Percentiles rank a stretch among this genome's conserved stretches.
These are phyloP conservation scores for Polychytrium aggregatum DNA, from an alignment of 192 early-diverging fungal species.

Conservation along the genomic window DNA sequence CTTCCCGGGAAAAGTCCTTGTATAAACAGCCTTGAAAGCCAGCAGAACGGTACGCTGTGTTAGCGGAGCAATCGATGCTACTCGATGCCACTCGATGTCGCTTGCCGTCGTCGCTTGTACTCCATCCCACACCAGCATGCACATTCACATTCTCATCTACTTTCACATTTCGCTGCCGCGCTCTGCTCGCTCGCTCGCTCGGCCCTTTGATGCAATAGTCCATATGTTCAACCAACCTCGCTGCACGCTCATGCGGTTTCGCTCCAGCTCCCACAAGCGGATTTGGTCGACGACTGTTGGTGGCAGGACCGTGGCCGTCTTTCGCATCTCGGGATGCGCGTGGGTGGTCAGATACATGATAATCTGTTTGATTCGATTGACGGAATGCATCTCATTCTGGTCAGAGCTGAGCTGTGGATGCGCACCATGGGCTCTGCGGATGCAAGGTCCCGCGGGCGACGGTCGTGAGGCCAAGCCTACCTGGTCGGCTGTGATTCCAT, in stretches of 20 bases:
- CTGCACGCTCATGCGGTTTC: conserved; percentile 53
- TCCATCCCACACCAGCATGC: too few species aligned
- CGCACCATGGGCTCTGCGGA: too few species aligned
- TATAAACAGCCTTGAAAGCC: conserved; percentile 50
- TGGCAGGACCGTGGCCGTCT: conserved; percentile 65
- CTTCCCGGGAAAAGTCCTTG: conserved; percentile 54
- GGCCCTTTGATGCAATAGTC: background rate
- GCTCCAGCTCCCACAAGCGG: conserved; percentile 90
- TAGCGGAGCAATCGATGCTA: background rate
- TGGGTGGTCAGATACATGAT: conserved; percentile 80
- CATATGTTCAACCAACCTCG: conserved; percentile 13
- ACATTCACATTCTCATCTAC: too few species aligned
- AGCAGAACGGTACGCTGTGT: background rate
- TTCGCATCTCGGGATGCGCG: conserved; percentile 87
- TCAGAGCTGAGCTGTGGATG: background rate
- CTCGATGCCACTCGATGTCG: background rate
- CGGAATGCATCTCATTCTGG: too few species aligned
- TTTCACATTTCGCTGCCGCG: too few species aligned
- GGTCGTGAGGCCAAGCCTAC: too few species aligned
- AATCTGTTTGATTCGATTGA: conserved; percentile 60
- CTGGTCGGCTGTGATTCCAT: conserved; percentile 91
- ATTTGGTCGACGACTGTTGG: conserved; percentile 92
- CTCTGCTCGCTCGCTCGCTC: too few species aligned
- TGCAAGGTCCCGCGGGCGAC: too few species aligned
- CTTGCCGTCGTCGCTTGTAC: too few species aligned